These are phyloP conservation scores for Logfia minima DNA, from an alignment of 129 eudicot species.

Conservation along the genomic window DNA sequence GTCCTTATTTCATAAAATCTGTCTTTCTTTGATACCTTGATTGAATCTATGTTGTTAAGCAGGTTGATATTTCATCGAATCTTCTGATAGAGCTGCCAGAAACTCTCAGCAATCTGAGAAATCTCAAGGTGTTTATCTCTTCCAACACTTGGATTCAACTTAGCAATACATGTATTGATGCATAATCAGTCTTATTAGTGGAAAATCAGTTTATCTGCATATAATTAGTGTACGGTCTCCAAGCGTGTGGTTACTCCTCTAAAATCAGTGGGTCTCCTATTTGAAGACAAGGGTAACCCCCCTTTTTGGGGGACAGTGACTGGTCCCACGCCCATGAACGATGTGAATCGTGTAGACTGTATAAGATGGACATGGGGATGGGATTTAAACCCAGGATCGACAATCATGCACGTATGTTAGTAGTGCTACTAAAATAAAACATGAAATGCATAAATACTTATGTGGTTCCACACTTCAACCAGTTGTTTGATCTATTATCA, in stretches of 20 bases:
- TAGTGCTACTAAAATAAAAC: neutral
- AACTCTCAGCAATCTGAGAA: conserved; percentile 54
- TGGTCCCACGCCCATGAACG: too few species aligned
- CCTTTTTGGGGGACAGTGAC: too few species aligned
- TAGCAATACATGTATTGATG: neutral
- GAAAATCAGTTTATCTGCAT: neutral
- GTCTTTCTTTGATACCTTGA: conserved; percentile 16
- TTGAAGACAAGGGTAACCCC: too few species aligned
- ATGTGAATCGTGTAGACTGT: too few species aligned
- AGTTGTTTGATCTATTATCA: neutral
- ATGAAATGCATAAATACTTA: neutral
- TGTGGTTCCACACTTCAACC: neutral
- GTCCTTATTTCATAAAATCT: neutral
- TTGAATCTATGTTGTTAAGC: conserved; percentile 36
- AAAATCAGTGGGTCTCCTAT: neutral
- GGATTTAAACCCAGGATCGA: neutral
- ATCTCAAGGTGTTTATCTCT: conserved; percentile 58
- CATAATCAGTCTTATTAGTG: neutral
- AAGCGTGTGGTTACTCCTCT: neutral
- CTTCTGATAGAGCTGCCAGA: conserved; percentile 79
- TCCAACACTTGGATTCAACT: neutral
- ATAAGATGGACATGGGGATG: too few species aligned
- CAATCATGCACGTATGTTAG: neutral
- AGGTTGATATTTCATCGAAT: conserved; percentile 92
- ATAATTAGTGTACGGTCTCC: neutral